Conservation (phyloP, 345 rosid genomes). For the Dimocarpus longan region DNA sequence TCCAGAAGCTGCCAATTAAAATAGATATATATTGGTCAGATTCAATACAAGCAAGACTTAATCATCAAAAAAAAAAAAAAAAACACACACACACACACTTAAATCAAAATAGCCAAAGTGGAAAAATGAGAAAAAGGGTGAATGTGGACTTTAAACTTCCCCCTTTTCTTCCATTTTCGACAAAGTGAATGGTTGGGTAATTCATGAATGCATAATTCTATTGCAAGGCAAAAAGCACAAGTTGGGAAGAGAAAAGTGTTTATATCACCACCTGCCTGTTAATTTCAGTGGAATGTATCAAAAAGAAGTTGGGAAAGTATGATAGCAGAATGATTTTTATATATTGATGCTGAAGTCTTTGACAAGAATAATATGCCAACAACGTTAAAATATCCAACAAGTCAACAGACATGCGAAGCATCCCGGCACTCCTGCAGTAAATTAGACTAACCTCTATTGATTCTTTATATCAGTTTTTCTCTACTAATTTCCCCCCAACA, state of each 20-base stretch:
- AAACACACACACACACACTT: too few relatives aligned
- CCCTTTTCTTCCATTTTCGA: background rate
- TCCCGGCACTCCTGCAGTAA: background rate
- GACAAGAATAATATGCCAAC: background rate
- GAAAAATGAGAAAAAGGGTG: background rate
- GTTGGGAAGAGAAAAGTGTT: background rate
- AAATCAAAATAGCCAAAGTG: background rate
- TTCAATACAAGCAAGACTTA: constrained; percentile 16
- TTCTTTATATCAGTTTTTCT: background rate
- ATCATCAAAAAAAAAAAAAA: background rate
- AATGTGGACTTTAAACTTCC: background rate
- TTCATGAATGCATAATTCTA: background rate
- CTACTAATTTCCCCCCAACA: background rate
- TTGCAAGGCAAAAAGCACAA: background rate
- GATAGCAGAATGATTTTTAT: background rate
- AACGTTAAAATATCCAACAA: background rate
- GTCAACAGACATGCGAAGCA: background rate
- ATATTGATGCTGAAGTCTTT: background rate
- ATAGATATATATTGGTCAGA: constrained; percentile 11
- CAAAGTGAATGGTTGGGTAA: background rate
- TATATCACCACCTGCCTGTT: background rate
- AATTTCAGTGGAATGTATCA: background rate
- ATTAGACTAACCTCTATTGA: background rate
- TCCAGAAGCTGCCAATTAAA: constrained; percentile 74
- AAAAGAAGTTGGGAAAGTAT: background rate